Evolutionary conservation across 495 filamentous ascomycete genomes (phyloP), one percentile per base, ranked within the genome.

Genomic region (Antarctomyces pellizariae): DNA sequence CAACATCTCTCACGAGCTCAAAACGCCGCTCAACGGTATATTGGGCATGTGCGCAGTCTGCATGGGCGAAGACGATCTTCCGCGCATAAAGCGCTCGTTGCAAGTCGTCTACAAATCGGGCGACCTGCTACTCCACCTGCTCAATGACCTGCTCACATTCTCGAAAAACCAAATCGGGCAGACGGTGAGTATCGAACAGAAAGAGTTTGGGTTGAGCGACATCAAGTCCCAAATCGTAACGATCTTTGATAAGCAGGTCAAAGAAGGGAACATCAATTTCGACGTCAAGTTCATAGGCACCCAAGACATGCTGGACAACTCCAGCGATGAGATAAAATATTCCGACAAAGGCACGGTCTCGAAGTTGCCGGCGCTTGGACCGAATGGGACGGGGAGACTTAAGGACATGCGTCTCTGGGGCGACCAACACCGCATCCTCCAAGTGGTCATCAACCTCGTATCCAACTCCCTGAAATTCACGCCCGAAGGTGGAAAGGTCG

Each of bases 381-480:
- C 70, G 1, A 46, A 52, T 13, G 71, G 73, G 6, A 54, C 58
- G 4, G 71, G 62, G 12, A 55, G 65, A 18, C 37, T 82, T 18
- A 74, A 70, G 40, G 72, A 84, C 32, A 60, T 62, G 56, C 56
- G 71, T 25, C 54, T 90, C 3, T 84, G 75, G 71, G 82, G 82
- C n/a, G 83, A 91, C 39, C 72, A 80, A 34, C 76, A 90, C 37
- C 59, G 83, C 15, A 79, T 91, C 16, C 48, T 89, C 7, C 80
- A 91, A 39, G 73, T 89, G 16, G 61, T 91, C 24, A 90, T 91
- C 52, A 93, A 93, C 41, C 57, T 93, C 8, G 78, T 91, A 21
- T 77, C 73, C 49, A 93, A 93, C 48, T 77, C 72, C 39, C 53
- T 91, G 8, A 93, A 93, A 42, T 93, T 93, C 39, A 93, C 83